A percentile compares a stretch with the other conserved stretches of the same genome.
Evolutionary conservation across 768 basidiomycete genomes (phyloP).

Genomic region (Pleurotus salmoneostramineus): DNA sequence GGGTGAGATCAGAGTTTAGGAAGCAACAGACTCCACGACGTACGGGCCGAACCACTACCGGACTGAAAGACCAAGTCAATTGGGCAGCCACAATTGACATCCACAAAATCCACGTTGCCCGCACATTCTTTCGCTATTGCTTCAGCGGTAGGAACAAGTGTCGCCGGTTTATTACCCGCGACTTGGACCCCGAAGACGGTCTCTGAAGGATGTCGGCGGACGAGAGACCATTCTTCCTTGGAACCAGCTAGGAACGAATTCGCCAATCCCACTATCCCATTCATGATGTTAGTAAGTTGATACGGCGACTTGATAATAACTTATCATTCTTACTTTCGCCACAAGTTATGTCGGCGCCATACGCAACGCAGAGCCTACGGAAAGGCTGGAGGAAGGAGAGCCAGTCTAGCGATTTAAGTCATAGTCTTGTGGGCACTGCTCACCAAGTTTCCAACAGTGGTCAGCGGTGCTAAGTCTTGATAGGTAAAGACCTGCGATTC

Average conservation of each 20-base stretch:
- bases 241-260: constrained; percentile 85
- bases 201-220: constrained; percentile 86
- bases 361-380: constrained; percentile 79
- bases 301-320: not conserved
- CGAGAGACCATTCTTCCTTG: constrained; percentile 90
- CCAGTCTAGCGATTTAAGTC: constrained; percentile 17
- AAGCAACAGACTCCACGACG: constrained; percentile 24
- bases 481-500: not conserved
- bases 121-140: constrained; percentile 67
- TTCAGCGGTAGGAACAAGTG: constrained; percentile 80
- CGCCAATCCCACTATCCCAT: constrained; percentile 78
- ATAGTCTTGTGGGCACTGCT: constrained; percentile 4
- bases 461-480: constrained; percentile 60
- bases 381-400: constrained; percentile 61
- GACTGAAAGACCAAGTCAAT: constrained; percentile 93
- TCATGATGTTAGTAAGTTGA: not conserved
- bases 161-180: constrained; percentile 81
- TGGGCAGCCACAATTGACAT: constrained; percentile 95
- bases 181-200: constrained; percentile 87
- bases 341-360: constrained; percentile 93
- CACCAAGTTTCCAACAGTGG: constrained; percentile 94
- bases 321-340: constrained; percentile 68
- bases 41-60: constrained; percentile 87
- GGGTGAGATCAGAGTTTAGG: constrained; percentile 3
- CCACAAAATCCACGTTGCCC: constrained; percentile 80